A percentile compares a stretch with the other conserved stretches of the same genome.
These are phyloP conservation scores for Diplodia sapinea DNA, from an alignment of 2,329 filamentous ascomycete species.

Conservation along the genomic window DNA sequence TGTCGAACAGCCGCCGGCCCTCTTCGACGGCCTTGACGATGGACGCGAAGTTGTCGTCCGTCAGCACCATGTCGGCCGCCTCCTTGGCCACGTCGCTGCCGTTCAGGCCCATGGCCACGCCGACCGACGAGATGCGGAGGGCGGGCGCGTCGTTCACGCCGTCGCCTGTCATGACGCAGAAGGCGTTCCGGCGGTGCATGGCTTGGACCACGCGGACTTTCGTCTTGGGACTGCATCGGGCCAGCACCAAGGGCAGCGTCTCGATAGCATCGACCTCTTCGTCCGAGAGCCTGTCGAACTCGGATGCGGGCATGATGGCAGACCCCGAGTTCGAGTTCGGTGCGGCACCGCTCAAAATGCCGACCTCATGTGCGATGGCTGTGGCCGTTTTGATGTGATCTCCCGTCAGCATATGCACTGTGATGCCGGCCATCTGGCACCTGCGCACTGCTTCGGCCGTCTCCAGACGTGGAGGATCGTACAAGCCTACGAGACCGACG, in stretches of 20 bases:
- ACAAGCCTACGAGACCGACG: constrained; percentile 82
- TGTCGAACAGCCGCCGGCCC: constrained; percentile 50
- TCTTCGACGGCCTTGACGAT: constrained; percentile 51
- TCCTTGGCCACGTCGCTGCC: constrained; percentile 51
- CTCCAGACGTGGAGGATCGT: constrained; percentile 83
- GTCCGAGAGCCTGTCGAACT: constrained; percentile 53
- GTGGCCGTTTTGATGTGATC: constrained; percentile 55
- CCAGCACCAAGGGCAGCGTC: constrained; percentile 52
- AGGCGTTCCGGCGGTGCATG: constrained; percentile 46
- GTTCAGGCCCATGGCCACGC: constrained; percentile 49
- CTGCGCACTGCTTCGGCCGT: constrained; percentile 64
- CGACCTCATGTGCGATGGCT: constrained; percentile 55
- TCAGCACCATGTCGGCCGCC: constrained; percentile 50
- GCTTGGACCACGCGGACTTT: constrained; percentile 57
- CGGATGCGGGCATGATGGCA: constrained; percentile 49
- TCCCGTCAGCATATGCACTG: constrained; percentile 57
- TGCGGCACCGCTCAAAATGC: constrained; percentile 40
- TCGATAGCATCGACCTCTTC: constrained; percentile 51
- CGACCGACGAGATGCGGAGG: constrained; percentile 50
- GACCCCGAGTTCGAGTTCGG: constrained; percentile 39
- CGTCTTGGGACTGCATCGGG: constrained; percentile 54
- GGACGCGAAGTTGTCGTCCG: constrained; percentile 51
- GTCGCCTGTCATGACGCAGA: constrained; percentile 53
- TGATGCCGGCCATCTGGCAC: constrained; percentile 55
- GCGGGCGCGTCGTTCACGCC: constrained; percentile 51